phyloP scores from a whole-genome alignment of 768 basidiomycete species.

The Lactarius sanguifluus region DNA sequence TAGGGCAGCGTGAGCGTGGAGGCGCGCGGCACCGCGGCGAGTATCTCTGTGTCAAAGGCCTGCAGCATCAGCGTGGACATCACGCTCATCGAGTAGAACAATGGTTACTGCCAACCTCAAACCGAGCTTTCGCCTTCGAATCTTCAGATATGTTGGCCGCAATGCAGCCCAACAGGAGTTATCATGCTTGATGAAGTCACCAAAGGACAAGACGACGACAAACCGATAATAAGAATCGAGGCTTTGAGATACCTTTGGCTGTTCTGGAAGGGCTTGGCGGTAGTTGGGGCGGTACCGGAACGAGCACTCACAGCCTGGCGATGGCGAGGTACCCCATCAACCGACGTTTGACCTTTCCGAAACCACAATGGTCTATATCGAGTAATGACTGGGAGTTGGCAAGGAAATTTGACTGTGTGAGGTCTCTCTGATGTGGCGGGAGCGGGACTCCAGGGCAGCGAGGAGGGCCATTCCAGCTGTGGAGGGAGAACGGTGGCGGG shows the following conservation, averaged over 20 bases:
- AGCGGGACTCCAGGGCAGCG: conserved; percentile 74
- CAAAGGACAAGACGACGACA: too few relatives aligned
- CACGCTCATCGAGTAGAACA: conserved; percentile 37
- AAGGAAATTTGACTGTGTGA: conserved; percentile 61
- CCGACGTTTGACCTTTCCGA: conserved; percentile 90
- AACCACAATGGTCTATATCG: conserved; percentile 87
- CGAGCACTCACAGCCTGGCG: conserved; percentile 44
- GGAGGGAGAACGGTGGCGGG: conserved; percentile 17
- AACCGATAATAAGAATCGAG: too few relatives aligned
- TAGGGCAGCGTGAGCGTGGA: conserved; percentile 33
- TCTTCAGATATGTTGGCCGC: too few relatives aligned
- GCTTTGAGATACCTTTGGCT: too few relatives aligned
- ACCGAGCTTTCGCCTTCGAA: too few relatives aligned
- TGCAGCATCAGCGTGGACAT: conserved; percentile 34
- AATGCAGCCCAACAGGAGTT: too few relatives aligned
- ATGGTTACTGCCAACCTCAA: too few relatives aligned
- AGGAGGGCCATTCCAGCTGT: conserved; percentile 86
- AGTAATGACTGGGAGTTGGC: conserved; percentile 72
- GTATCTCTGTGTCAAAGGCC: conserved; percentile 31
- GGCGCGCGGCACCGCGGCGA: conserved; percentile 30
- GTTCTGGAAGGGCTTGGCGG: too few relatives aligned
- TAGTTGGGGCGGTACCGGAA: too few relatives aligned
- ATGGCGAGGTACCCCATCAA: conserved; percentile 91
- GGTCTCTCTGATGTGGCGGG: conserved; percentile 31
- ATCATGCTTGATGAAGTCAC: too few relatives aligned